Evolutionary conservation across 345 rosid species (phyloP), one percentile per base, ranked within the genome.

Genomic region (Hibiscus trionum): DNA sequence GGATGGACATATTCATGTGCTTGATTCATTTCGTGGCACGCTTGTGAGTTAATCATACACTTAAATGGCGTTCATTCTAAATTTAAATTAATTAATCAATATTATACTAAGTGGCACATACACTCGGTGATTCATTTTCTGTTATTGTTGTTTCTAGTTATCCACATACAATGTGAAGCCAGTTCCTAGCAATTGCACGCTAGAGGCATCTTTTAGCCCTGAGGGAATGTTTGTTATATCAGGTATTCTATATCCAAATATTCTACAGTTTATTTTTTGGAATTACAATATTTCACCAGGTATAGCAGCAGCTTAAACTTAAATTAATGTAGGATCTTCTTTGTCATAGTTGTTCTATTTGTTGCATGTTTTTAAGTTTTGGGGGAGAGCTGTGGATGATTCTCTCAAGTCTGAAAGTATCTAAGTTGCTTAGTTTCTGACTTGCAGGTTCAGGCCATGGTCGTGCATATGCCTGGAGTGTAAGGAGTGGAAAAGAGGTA

Each of bases 171-270:
- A 82, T 78, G 97, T 95, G 76, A 87, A 89, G 83, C 94, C 98
- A 74, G 91, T 42, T 15, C 85, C 87, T 65, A 84, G 78, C 78
- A 85, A 88, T 82, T 86, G 87, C 63, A 95, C 99, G 24, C 74
- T 95, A 80, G 97, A 95, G 78, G 97, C 99, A 75, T 86, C 97
- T 72, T 95, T 95, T 80, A 92, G 97, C 78, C 99, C 99, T 2
- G 97, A 95, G 65, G 99, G 97, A 76, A 88, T 82, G 89, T 92
- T 84, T 85, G 97, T 95, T 63, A 77, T 90, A 69, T 86, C 97
- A 85, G 97, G 99, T 92, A 85, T 19, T 6, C 35, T 57, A 24
- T 49, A 70, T 73, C 69, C 29, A 46, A 53, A 37, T 12, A 16
- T 16, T 14, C 42, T 0, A 29, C 71, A 50, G 11, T 27, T 58